Base-by-base conservation (phyloP, 2,329 filamentous ascomycete genomes). In the Ciborinia camelliae region DNA sequence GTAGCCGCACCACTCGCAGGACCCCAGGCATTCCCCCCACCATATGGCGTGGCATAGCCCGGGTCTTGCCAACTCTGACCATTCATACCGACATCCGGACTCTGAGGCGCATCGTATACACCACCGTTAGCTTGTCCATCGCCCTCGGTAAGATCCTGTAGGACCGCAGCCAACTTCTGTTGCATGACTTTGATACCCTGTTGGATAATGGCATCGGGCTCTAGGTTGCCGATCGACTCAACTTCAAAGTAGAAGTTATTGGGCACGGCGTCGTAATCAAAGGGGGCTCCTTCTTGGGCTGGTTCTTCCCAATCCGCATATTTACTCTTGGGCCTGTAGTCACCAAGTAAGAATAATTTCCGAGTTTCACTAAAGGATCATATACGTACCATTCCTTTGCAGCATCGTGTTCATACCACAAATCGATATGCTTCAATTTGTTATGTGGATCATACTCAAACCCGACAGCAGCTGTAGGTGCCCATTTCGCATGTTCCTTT, bases 401-500 rank as follows among this genome's bases (percentile, higher is more conserved):
- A 1, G 91, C 79, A 77, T 96, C 90, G 71, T 89, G 85, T 81
- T 99, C 95, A 76, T 92, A 97, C 95, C 95, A 99, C 77, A 96
- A 86, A 74, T 96, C 91, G 64, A 95, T 83, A 78, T 99, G 95
- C 70, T 89, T 86, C 70, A 99, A 81, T 79, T 96, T 97, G 80
- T 99, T 99, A 77, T 96, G 90, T 67, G 95, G 95, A 76, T 99
- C 95, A 77, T 99, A 99, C 78, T 99, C 95, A 76, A 99, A 99
- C 30, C 92, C 93, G 48, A 99, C 88, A 4, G 95, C 95, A 48
- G 92, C 85, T 43, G 91, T 94, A 2, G 95, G 93, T 73, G 92
- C 90, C 95, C 95, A 99, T 78, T 99, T 99, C 12, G 95, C 91
- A 78, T 99, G 95, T 77, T 99, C 95, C 82, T 99, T 99, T 45